Conservation (phyloP, 2,329 filamentous ascomycete species). For the Cytospora piceicola region DNA sequence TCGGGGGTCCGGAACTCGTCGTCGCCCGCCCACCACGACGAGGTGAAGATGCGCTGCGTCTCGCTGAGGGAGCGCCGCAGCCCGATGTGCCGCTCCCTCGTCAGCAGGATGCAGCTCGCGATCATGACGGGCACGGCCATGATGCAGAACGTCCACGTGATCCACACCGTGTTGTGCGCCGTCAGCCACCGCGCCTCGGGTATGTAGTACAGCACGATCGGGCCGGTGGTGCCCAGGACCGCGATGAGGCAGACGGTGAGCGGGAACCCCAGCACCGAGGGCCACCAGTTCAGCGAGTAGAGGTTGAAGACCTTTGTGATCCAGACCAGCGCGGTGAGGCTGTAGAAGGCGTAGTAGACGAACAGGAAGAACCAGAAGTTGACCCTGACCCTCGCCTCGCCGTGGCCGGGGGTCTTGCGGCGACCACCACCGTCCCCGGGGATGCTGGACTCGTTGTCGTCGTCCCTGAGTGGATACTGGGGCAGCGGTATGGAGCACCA, state of each 20-base stretch:
- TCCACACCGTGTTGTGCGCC: constrained; percentile 69
- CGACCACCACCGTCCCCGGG: constrained; percentile 32
- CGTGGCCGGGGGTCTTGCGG: constrained; percentile 62
- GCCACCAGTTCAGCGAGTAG: constrained; percentile 68
- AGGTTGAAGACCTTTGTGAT: constrained; percentile 75
- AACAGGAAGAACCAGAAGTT: constrained; percentile 76
- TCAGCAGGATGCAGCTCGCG: constrained; percentile 66
- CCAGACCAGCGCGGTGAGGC: constrained; percentile 68
- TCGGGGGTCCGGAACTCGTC: constrained; percentile 52
- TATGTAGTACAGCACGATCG: constrained; percentile 63
- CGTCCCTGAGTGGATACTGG: constrained; percentile 57
- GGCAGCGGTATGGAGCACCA: constrained; percentile 71
- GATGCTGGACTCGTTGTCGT: constrained; percentile 29
- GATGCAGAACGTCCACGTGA: constrained; percentile 70
- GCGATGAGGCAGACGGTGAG: constrained; percentile 66
- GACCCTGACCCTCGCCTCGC: constrained; percentile 64
- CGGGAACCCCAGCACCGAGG: constrained; percentile 61
- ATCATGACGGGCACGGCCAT: constrained; percentile 72
- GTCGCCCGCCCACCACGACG: constrained; percentile 68
- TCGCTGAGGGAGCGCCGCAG: constrained; percentile 65
- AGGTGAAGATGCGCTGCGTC: constrained; percentile 69
- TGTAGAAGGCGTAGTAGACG: constrained; percentile 72
- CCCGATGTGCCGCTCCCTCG: constrained; percentile 65
- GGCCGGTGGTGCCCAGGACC: constrained; percentile 60
- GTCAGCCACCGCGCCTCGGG: constrained; percentile 58